These are phyloP conservation scores for Chlorella sp. DNA, from an alignment of 139 green algal genomes.

Conservation along the genomic window DNA sequence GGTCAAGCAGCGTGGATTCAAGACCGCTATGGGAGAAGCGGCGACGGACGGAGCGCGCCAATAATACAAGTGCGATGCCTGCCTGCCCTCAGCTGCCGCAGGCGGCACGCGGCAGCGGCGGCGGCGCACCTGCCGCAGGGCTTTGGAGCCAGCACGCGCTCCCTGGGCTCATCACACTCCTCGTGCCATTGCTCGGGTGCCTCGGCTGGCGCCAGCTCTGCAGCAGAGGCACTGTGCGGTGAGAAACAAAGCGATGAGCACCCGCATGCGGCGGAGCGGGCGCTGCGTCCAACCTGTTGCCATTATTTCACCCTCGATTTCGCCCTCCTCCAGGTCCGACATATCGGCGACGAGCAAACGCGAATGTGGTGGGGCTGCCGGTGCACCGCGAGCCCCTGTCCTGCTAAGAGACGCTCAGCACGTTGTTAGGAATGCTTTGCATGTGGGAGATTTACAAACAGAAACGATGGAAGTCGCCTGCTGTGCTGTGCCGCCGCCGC, in stretches of 20 bases:
- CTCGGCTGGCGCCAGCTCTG: background rate
- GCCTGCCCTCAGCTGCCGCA: too few species aligned
- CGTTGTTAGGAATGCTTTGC: too few species aligned
- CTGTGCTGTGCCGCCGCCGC: too few species aligned
- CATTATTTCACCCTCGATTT: background rate
- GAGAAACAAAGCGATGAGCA: background rate
- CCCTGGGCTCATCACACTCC: background rate
- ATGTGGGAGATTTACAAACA: too few species aligned
- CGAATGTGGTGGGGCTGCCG: too few species aligned
- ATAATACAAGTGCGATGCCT: too few species aligned
- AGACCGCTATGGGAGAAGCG: too few species aligned
- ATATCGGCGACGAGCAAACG: background rate
- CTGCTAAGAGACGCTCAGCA: too few species aligned
- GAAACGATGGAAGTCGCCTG: too few species aligned
- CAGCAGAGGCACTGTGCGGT: background rate
- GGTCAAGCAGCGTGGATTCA: too few species aligned
- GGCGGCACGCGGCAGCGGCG: background rate
- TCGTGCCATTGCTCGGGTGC: background rate
- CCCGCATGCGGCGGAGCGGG: background rate
- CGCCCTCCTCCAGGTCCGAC: slow-evolving; percentile 19
- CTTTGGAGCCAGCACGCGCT: background rate
- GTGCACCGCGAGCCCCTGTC: too few species aligned
- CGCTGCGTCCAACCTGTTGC: background rate
- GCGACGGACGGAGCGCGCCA: too few species aligned
- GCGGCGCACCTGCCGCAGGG: slow-evolving; percentile 7